These are phyloP conservation scores for Scalesia atractyloides DNA, from an alignment of 129 eudicot species.

Conservation along the genomic window DNA sequence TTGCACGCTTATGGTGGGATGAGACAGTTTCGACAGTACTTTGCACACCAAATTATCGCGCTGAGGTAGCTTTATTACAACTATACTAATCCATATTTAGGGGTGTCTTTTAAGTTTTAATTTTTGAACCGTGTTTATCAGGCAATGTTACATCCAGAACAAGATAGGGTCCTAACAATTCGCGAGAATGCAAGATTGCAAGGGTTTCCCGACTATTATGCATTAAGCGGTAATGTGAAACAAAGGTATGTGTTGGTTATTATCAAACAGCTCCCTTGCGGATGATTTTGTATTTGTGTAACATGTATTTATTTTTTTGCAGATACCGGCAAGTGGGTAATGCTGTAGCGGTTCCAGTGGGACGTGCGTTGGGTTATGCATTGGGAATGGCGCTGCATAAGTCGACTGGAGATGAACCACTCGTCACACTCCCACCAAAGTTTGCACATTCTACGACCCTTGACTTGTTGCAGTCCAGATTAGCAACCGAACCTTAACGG, in stretches of 20 bases:
- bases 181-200: conserved; percentile 69
- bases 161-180: conserved; percentile 56
- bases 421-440: conserved; percentile 56
- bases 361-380: conserved; percentile 60
- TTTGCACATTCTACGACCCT: conserved; percentile 60
- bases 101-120: conserved; percentile 1
- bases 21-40: conserved; percentile 61
- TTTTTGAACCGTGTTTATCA: conserved; percentile 12
- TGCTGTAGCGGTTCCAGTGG: conserved; percentile 70
- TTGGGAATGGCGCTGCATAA: conserved; percentile 54
- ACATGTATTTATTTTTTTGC: background rate
- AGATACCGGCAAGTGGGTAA: conserved; percentile 74
- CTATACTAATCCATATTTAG: conserved; percentile 5
- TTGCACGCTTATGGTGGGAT: conserved; percentile 74
- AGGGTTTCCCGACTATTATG: conserved; percentile 61
- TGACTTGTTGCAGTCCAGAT: conserved; percentile 30
- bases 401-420: conserved; percentile 40
- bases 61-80: conserved; percentile 38
- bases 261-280: background rate
- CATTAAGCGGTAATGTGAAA: conserved; percentile 50
- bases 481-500: background rate
- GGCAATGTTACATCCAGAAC: conserved; percentile 68
- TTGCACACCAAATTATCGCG: conserved; percentile 47
- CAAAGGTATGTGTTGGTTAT: conserved; percentile 38
- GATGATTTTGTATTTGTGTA: background rate